Evolutionary conservation across 306 rosid species (phyloP).

Genomic region (Acmispon strigosus): DNA sequence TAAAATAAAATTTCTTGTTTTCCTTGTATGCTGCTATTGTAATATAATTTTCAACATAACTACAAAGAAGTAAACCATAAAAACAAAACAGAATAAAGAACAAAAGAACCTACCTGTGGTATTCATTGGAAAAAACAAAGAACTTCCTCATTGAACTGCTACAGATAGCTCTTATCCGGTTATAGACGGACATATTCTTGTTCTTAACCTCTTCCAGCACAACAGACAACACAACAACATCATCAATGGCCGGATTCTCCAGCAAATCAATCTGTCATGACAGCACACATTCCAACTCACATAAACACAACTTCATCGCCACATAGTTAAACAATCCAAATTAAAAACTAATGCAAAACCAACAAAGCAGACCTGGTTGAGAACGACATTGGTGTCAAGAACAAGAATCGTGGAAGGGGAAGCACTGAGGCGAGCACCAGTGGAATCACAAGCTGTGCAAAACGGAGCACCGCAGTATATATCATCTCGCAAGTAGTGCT

Average conservation of each 20-base stretch:
- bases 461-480: conserved; percentile 77
- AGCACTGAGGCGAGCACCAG: conserved; percentile 53
- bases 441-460: conserved; percentile 56
- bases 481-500: conserved; percentile 86
- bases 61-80: background rate
- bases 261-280: conserved; percentile 81
- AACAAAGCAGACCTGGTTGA: conserved; percentile 47
- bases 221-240: conserved; percentile 74
- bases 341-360: background rate
- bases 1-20: background rate
- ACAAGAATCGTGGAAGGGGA: conserved; percentile 67
- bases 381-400: conserved; percentile 88
- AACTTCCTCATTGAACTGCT: conserved; percentile 56
- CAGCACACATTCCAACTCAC: background rate
- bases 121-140: conserved; percentile 84
- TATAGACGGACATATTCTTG: conserved; percentile 69
- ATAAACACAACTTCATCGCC: background rate
- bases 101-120: conserved; percentile 58
- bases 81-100: background rate
- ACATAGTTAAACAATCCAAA: background rate
- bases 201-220: conserved; percentile 90
- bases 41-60: background rate
- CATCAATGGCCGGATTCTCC: conserved; percentile 78
- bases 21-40: background rate
- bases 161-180: conserved; percentile 69